Evolutionary conservation across 805 yeast genomes (phyloP), one percentile per base, ranked within the genome.

Genomic region (Suhomyces sp.): DNA sequence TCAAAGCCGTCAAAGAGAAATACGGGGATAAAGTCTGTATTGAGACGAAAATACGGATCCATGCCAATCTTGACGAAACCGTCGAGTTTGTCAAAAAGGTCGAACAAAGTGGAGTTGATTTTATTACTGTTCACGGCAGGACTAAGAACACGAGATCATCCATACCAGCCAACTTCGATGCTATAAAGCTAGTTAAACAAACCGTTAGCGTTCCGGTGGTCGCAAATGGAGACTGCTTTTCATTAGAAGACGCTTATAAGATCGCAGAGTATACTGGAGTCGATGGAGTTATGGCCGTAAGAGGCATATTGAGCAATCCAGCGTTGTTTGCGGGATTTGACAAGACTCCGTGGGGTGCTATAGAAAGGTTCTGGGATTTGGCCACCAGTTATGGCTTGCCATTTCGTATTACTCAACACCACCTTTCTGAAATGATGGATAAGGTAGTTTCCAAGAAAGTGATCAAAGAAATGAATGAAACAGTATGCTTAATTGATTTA

Each of bases 181-280:
- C 96, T 13, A 92, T 94, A 41, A 83, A 80, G 61, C 68, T 71
- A 8, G 78, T 94, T 13, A 82, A 84, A 54, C 79, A 79, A 19
- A 69, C 74, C n/a, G 77, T 77, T 0, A 64, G 59, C 3, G 83
- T 87, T 0, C 98, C 97, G 0, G 91, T 94, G 1, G 87, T 94
- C n/a, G 97, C 98, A 2, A 94, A 94, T 64, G 99, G 99, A n/a
- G 98, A 94, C 69, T 92, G 96, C 63, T 87, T 87, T 62, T 65
- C 80, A 0, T 70, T 84, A 23, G 72, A 76, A 15, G 97, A 90
- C 65, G 86, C 88, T n/a, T 61, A 73, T 44, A 64, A 67, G 17
- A 92, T 93, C 26, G 82, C 83, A 0, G 71, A 79, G 10, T 66
- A 66, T 49, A 91, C 98, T 0, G 87, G 87, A 1, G 90, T 84